These are phyloP conservation scores for Blastocladiella britannica DNA, from an alignment of 192 early-diverging fungal genomes.

Conservation along the genomic window DNA sequence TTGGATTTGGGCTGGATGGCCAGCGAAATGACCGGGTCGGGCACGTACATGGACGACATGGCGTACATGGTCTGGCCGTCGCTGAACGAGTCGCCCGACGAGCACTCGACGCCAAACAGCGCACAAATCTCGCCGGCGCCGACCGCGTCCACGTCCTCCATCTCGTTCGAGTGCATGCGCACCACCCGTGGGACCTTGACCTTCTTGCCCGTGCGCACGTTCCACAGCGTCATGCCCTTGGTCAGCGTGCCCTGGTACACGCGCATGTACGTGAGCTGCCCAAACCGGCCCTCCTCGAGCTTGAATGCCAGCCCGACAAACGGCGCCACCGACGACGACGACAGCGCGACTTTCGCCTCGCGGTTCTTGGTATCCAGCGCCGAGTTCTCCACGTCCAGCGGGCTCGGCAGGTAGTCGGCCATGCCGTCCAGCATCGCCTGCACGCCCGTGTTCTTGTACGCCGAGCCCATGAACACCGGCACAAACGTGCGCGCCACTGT, in stretches of 20 bases:
- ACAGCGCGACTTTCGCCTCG: slow-evolving; percentile 35
- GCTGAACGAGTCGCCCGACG: slow-evolving; percentile 92
- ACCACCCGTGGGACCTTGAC: slow-evolving; percentile 89
- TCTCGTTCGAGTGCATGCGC: slow-evolving; percentile 95
- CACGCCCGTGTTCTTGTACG: slow-evolving; percentile 66
- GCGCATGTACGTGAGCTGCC: slow-evolving; percentile 90
- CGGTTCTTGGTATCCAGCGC: slow-evolving; percentile 47
- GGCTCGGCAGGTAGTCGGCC: slow-evolving; percentile 44
- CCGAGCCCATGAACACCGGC: slow-evolving; percentile 69
- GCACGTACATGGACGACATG: slow-evolving; percentile 96
- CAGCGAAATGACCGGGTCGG: slow-evolving; percentile 88
- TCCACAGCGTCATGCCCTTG: slow-evolving; percentile 71
- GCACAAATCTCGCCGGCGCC: slow-evolving; percentile 94
- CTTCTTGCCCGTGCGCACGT: slow-evolving; percentile 74
- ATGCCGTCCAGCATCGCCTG: slow-evolving; percentile 56
- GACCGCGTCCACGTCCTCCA: slow-evolving; percentile 88
- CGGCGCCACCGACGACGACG: slow-evolving; percentile 42
- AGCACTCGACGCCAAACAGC: slow-evolving; percentile 91
- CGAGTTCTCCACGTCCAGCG: slow-evolving; percentile 46
- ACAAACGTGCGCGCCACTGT: slow-evolving; percentile 59
- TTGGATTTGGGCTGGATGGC: slow-evolving; percentile 80
- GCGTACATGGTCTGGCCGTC: slow-evolving; percentile 60
- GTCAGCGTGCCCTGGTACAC: slow-evolving; percentile 82
- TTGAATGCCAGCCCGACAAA: slow-evolving; percentile 76
- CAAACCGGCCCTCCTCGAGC: slow-evolving; percentile 84